These are phyloP conservation scores for Eutypa lata DNA, from an alignment of 2,329 filamentous ascomycete species.

Conservation along the genomic window DNA sequence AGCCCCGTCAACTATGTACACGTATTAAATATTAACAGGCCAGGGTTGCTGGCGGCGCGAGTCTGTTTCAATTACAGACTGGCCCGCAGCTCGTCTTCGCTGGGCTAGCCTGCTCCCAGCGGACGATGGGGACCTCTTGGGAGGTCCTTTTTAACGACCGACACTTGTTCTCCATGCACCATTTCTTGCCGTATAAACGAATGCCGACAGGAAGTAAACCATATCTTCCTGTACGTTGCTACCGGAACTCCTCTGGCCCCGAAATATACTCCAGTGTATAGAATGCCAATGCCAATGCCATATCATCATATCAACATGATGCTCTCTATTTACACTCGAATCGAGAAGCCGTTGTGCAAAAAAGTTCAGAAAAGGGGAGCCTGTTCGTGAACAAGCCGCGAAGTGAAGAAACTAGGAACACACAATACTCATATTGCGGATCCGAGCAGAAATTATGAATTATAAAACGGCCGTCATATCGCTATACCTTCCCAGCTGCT, in stretches of 20 bases:
- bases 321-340: conserved; percentile 47
- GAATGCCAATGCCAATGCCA: conserved; percentile 46
- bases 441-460: conserved; percentile 15
- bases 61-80: conserved; percentile 18
- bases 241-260: conserved; percentile 45
- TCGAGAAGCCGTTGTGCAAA: conserved; percentile 31
- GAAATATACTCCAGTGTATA: conserved; percentile 40
- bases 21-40: conserved; percentile 41
- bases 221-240: conserved; percentile 38
- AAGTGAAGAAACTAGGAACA: conserved; percentile 25
- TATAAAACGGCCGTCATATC: conserved; percentile 10
- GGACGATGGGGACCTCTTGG: conserved; percentile 22
- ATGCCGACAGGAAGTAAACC: conserved; percentile 36
- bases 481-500: conserved; percentile 43
- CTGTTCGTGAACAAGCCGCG: conserved; percentile 22
- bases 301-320: conserved; percentile 49
- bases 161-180: conserved; percentile 9
- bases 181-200: conserved; percentile 39
- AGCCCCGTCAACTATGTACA: conserved; percentile 30
- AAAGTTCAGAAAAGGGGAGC: conserved; percentile 27
- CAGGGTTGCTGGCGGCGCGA: conserved; percentile 26
- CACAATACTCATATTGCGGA: conserved; percentile 7
- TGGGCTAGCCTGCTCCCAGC: conserved; percentile 32
- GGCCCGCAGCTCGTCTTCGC: conserved; percentile 21
- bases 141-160: conserved; percentile 10